Percentiles rank a stretch among this genome's conserved stretches.
Evolutionary conservation across 1,139 yeast species (phyloP).

Genomic region (Kurtzmaniella quercitrusa): DNA sequence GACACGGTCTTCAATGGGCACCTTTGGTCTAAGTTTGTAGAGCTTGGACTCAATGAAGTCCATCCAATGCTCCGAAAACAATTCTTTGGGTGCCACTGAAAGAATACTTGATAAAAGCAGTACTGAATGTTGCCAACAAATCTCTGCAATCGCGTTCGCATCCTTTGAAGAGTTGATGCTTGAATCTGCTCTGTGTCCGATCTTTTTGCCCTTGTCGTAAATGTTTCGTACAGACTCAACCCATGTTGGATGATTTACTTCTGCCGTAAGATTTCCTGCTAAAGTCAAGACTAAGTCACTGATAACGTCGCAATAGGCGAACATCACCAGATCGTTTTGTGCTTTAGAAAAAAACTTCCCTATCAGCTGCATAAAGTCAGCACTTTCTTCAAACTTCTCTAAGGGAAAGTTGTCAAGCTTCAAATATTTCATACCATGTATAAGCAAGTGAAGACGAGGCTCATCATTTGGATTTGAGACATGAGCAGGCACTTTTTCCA

Average conservation of each 20-base stretch:
- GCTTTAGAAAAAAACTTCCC: conserved; percentile 76
- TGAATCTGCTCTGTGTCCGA: neutral
- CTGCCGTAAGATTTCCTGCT: conserved; percentile 87
- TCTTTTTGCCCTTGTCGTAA: conserved; percentile 38
- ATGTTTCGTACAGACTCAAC: conserved; percentile 69
- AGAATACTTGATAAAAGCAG: conserved; percentile 69
- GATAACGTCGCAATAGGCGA: conserved; percentile 84
- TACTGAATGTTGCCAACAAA: conserved; percentile 66
- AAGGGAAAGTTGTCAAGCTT: conserved; percentile 78
- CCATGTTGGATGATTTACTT: conserved; percentile 96
- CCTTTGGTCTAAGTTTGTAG: conserved; percentile 34
- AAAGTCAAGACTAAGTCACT: conserved; percentile 72
- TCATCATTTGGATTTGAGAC: conserved; percentile 55
- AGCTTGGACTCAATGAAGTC: conserved; percentile 53
- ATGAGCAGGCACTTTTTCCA: conserved; percentile 70
- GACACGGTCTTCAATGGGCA: conserved; percentile 52
- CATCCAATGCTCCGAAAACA: conserved; percentile 77
- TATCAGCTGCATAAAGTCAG: conserved; percentile 79
- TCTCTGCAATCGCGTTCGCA: conserved; percentile 30
- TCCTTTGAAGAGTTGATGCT: conserved; percentile 6
- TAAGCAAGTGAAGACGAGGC: conserved; percentile 67
- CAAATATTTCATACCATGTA: conserved; percentile 88
- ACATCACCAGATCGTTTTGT: conserved; percentile 57
- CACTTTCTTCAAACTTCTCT: conserved; percentile 88
- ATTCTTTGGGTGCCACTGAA: conserved; percentile 76